A percentile compares a stretch with the other conserved stretches of the same genome.
Evolutionary conservation across 2,329 filamentous ascomycete species (phyloP).

Genomic region (Ascochyta fabae): DNA sequence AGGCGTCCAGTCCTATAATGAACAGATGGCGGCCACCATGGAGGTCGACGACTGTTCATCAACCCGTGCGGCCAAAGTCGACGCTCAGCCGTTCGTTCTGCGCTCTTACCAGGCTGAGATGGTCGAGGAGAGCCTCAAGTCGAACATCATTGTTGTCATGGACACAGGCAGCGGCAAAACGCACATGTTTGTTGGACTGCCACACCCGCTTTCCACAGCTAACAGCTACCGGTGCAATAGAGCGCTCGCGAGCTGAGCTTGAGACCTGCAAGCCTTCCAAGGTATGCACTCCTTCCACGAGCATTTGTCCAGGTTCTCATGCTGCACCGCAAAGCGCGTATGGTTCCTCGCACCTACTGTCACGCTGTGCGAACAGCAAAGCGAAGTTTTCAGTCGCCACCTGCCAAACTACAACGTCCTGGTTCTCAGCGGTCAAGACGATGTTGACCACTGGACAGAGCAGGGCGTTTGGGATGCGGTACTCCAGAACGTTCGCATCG

Average conservation of each 20-base stretch:
- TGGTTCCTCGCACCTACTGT: constrained; percentile 58
- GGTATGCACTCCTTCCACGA: constrained; percentile 29
- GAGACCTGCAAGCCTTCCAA: constrained; percentile 47
- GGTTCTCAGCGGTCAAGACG: constrained; percentile 71
- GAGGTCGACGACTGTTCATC: constrained; percentile 11
- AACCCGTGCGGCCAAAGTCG: constrained; percentile 1
- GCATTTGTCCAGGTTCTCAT: background rate
- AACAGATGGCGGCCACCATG: constrained; percentile 3
- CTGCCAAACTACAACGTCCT: constrained; percentile 62
- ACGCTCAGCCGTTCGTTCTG: constrained; percentile 36
- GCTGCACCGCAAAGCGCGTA: constrained; percentile 41
- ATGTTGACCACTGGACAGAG: constrained; percentile 75
- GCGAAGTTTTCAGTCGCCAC: constrained; percentile 41
- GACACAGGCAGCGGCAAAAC: constrained; percentile 59
- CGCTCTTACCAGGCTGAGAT: constrained; percentile 59
- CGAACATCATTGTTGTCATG: constrained; percentile 58
- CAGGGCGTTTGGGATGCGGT: constrained; percentile 70
- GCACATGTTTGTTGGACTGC: constrained; percentile 43
- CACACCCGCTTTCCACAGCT: constrained; percentile 4
- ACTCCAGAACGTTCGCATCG: constrained; percentile 69
- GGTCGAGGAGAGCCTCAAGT: constrained; percentile 53
- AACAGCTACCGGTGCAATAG: constrained; percentile 47
- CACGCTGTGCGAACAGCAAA: constrained; percentile 55
- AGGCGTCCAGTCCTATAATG: background rate
- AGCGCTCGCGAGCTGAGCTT: constrained; percentile 53